These are phyloP conservation scores for Daphne laureola DNA, from an alignment of 441 rosid species.

Conservation along the genomic window DNA sequence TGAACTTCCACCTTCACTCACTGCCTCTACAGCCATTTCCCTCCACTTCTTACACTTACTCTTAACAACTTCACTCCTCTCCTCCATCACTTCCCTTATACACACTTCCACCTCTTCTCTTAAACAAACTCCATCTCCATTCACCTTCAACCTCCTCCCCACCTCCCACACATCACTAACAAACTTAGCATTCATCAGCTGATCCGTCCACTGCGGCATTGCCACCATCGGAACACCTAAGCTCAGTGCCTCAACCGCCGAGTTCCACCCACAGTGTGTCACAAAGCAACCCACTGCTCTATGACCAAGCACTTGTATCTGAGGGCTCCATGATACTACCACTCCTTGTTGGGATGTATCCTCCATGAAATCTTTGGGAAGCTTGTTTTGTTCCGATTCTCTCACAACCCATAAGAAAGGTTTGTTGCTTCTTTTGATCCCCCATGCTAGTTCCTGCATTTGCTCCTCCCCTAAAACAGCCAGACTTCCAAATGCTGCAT, in stretches of 20 bases:
- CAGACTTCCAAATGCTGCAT: constrained; percentile 43
- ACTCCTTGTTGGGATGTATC: constrained; percentile 23
- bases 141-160: constrained; percentile 27
- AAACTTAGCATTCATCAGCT: constrained; percentile 37
- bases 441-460: constrained; percentile 42
- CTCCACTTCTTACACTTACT: constrained; percentile 32
- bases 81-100: constrained; percentile 32
- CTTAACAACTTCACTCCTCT: constrained; percentile 24
- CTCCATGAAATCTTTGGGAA: constrained; percentile 24
- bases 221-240: constrained; percentile 50
- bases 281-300: constrained; percentile 36
- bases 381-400: constrained; percentile 32
- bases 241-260: constrained; percentile 36
- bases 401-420: constrained; percentile 54
- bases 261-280: constrained; percentile 45
- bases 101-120: constrained; percentile 28
- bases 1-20: constrained; percentile 33
- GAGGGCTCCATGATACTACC: constrained; percentile 44
- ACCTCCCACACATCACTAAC: constrained; percentile 43
- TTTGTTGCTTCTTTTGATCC: constrained; percentile 15
- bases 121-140: constrained; percentile 25
- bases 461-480: constrained; percentile 25
- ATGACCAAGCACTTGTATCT: constrained; percentile 38
- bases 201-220: constrained; percentile 53
- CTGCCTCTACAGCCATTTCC: constrained; percentile 29